Conservation (phyloP, 495 filamentous ascomycete genomes). For the Talaromyces liani region DNA sequence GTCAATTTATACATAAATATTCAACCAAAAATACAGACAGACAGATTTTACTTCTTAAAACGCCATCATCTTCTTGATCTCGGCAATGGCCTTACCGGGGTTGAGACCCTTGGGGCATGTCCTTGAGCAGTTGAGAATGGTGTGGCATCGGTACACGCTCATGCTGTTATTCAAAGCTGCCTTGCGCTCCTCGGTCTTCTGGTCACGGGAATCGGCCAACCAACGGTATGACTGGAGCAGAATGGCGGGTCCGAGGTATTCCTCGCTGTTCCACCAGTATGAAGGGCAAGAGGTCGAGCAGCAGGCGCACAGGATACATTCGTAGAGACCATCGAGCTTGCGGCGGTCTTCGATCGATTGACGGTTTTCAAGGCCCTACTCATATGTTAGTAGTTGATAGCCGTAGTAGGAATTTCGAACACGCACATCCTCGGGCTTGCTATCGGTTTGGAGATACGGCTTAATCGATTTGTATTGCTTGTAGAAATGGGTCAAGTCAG, state of each 20-base stretch:
- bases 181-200: slow-evolving; percentile 79
- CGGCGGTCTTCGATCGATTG: slow-evolving; percentile 84
- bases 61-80: slow-evolving; percentile 97
- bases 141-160: slow-evolving; percentile 98
- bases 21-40: background rate
- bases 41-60: slow-evolving; percentile 26
- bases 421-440: slow-evolving; percentile 66
- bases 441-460: slow-evolving; percentile 89
- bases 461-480: slow-evolving; percentile 99
- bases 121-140: slow-evolving; percentile 93
- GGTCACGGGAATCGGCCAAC: slow-evolving; percentile 87
- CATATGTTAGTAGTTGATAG: slow-evolving; percentile 3
- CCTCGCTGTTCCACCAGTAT: slow-evolving; percentile 99
- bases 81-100: slow-evolving; percentile 85
- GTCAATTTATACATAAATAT: slow-evolving; percentile 4
- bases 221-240: slow-evolving; percentile 95
- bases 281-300: slow-evolving; percentile 97
- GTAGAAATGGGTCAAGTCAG: slow-evolving; percentile 97
- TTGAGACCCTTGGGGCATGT: slow-evolving; percentile 98
- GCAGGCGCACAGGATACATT: slow-evolving; percentile 99
- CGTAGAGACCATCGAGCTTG: slow-evolving; percentile 97
- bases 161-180: slow-evolving; percentile 93
- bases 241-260: slow-evolving; percentile 95
- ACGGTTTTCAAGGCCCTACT: slow-evolving; percentile 76
- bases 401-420: background rate